These are phyloP conservation scores for Rubus idaeus DNA, from an alignment of 306 rosid genomes.

Conservation along the genomic window DNA sequence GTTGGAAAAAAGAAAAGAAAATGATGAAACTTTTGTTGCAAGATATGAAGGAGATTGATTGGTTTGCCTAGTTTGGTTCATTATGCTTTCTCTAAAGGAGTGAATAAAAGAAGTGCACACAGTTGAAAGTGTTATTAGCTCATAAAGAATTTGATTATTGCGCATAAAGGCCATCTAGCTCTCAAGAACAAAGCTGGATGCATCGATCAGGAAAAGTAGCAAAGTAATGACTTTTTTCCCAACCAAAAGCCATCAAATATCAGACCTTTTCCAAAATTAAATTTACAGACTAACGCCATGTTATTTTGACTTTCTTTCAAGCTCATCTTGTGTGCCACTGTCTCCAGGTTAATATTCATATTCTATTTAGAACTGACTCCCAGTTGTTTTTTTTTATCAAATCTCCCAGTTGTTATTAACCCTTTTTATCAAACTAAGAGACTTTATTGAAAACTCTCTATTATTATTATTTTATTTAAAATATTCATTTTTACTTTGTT, in stretches of 20 bases:
- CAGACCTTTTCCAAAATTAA: background rate
- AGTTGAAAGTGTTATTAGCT: too few species aligned
- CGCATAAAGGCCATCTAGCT: background rate
- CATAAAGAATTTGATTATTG: background rate
- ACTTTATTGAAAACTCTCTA: too few species aligned
- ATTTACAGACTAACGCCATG: conserved; percentile 48
- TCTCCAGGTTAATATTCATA: too few species aligned
- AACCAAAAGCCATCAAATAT: background rate
- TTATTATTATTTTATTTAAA: too few species aligned
- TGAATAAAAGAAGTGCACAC: too few species aligned
- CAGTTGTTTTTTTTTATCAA: too few species aligned
- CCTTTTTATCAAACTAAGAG: too few species aligned
- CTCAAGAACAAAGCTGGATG: background rate
- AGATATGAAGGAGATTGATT: background rate
- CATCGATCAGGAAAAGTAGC: background rate
- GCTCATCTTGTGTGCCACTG: conserved; percentile 35
- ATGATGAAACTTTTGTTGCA: background rate
- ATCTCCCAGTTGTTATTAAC: too few species aligned
- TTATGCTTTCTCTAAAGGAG: background rate
- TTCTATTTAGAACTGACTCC: too few species aligned
- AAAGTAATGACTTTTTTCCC: background rate
- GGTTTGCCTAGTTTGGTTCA: background rate
- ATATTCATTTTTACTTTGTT: too few species aligned
- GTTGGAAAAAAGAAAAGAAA: background rate
- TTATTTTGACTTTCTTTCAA: conserved; percentile 31